A percentile compares a stretch with the other conserved stretches of the same genome.
phyloP scores from a whole-genome alignment of 345 rosid genomes.

The Euphorbia lathyris region DNA sequence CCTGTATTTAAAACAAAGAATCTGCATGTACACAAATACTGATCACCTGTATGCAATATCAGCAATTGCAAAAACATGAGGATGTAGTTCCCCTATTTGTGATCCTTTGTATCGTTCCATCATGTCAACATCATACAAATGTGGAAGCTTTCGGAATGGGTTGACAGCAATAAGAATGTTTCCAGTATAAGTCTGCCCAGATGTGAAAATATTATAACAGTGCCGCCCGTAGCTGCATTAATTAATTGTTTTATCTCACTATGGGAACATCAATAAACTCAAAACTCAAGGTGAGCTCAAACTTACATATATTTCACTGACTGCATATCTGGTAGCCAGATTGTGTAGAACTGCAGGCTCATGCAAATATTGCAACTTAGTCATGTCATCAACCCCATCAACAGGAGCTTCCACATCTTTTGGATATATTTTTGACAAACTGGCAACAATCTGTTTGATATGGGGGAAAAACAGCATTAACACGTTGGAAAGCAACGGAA shows the following conservation, averaged over 20 bases:
- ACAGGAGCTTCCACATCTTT: conserved; percentile 60
- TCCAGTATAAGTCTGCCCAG: conserved; percentile 81
- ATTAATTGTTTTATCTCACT: conserved; percentile 22
- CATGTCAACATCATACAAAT: conserved; percentile 43
- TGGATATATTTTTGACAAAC: conserved; percentile 50
- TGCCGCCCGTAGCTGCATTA: conserved; percentile 27
- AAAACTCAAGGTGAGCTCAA: conserved; percentile 17
- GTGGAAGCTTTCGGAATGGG: conserved; percentile 74
- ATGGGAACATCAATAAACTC: conserved; percentile 18
- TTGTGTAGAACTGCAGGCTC: conserved; percentile 87
- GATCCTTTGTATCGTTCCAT: conserved; percentile 74
- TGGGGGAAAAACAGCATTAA: not conserved
- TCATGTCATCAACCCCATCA: conserved; percentile 93
- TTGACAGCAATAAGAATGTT: conserved; percentile 89
- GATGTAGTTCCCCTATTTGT: conserved; percentile 49
- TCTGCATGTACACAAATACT: not conserved
- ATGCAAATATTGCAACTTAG: conserved; percentile 66
- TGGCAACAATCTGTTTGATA: conserved; percentile 47
- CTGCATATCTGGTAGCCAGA: conserved; percentile 55
- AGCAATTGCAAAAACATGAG: conserved; percentile 86
- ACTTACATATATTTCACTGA: conserved; percentile 75
- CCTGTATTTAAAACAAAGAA: conserved; percentile 11
- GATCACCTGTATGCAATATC: conserved; percentile 74
- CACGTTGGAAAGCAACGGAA: not conserved
- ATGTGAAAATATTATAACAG: conserved; percentile 43